phyloP scores from a whole-genome alignment of 768 basidiomycete genomes.

The Tricholoma furcatifolium region DNA sequence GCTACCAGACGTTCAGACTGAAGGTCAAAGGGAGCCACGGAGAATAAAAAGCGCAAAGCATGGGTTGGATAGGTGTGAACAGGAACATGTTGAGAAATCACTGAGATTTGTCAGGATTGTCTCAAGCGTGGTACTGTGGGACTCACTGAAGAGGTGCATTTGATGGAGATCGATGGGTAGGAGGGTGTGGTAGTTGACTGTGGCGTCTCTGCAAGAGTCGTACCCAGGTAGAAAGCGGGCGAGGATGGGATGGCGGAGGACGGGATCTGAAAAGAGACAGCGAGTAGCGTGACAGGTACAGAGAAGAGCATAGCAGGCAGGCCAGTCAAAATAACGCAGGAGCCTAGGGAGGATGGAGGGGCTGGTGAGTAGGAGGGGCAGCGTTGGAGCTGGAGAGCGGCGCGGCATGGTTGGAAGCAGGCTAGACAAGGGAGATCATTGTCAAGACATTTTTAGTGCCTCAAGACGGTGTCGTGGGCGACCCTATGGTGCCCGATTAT shows the following conservation, averaged over 20 bases:
- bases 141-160: constrained; percentile 66
- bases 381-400: neutral
- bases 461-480: constrained; percentile 9
- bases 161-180: constrained; percentile 57
- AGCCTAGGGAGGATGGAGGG: constrained; percentile 18
- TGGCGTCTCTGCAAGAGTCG: constrained; percentile 39
- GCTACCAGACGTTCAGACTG: constrained; percentile 39
- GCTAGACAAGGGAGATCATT: neutral
- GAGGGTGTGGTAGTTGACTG: constrained; percentile 38
- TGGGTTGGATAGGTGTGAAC: constrained; percentile 73
- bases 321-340: constrained; percentile 33
- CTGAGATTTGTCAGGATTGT: constrained; percentile 30
- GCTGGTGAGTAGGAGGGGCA: constrained; percentile 23
- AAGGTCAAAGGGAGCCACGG: constrained; percentile 28
- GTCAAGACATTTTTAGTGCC: constrained; percentile 11
- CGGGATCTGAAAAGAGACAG: constrained; percentile 26
- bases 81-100: constrained; percentile 61
- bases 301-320: constrained; percentile 36
- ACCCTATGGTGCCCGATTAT: constrained; percentile 2
- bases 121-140: constrained; percentile 11
- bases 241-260: constrained; percentile 38
- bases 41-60: constrained; percentile 53
- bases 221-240: constrained; percentile 61
- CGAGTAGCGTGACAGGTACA: constrained; percentile 33
- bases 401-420: neutral